These are phyloP conservation scores for Fistulifera pelliculosa DNA, from an alignment of 108 stramenopile genomes.

Conservation along the genomic window DNA sequence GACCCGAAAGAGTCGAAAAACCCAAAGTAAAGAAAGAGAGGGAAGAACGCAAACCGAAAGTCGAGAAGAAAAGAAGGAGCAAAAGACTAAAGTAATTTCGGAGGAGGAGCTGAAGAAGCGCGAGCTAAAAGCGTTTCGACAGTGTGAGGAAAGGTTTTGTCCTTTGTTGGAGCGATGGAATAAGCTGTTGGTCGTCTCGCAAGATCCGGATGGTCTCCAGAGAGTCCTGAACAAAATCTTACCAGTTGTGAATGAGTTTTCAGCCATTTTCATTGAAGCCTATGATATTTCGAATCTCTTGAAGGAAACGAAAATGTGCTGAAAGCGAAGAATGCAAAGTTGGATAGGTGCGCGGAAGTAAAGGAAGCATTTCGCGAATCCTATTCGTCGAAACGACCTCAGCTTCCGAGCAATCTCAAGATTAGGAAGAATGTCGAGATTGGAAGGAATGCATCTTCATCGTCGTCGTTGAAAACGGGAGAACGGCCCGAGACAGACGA, in stretches of 20 bases:
- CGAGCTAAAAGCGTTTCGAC: neutral
- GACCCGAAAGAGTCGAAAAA: neutral
- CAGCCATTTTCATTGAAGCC: slow-evolving; percentile 3
- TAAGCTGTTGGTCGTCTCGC: too few species aligned
- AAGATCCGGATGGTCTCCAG: too few species aligned
- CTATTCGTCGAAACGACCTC: neutral
- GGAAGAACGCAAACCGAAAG: neutral
- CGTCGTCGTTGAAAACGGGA: neutral
- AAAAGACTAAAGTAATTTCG: neutral
- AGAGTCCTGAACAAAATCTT: neutral
- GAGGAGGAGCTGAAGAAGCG: neutral
- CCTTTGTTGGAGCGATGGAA: neutral
- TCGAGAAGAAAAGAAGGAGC: neutral
- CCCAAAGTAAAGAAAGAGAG: neutral
- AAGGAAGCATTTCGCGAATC: neutral
- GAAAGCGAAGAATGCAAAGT: neutral
- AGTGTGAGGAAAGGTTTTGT: neutral
- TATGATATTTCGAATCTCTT: slow-evolving; percentile 1
- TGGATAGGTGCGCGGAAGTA: neutral
- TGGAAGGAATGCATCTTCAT: neutral
- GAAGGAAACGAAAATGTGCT: slow-evolving; percentile 3
- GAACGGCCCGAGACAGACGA: neutral
- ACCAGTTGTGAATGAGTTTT: neutral
- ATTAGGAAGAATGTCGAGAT: neutral
- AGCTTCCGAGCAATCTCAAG: neutral